Evolutionary conservation across 176 grass and related monocot species (phyloP).

Genomic region (Rhynchospora tenuis): DNA sequence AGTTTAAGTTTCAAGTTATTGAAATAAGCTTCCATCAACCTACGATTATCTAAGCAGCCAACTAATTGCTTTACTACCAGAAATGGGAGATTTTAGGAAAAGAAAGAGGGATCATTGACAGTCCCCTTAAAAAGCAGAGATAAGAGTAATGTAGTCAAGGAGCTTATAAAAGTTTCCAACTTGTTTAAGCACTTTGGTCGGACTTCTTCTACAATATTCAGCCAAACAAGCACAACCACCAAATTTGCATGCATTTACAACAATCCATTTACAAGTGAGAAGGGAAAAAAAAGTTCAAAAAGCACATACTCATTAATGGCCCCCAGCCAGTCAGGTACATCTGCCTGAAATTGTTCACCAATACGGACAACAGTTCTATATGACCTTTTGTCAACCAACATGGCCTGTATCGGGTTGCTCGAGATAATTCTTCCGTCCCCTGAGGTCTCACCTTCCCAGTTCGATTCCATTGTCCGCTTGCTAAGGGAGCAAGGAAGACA

Average conservation of each 20-base stretch:
- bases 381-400: conserved; percentile 46
- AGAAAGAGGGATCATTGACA: background rate
- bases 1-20: background rate
- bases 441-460: conserved; percentile 33
- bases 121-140: background rate
- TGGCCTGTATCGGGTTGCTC: conserved; percentile 54
- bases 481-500: conserved; percentile 54
- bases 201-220: conserved; percentile 19
- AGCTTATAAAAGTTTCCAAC: background rate
- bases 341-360: conserved; percentile 72
- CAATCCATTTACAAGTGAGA: conserved; percentile 22
- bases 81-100: background rate
- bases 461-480: conserved; percentile 37
- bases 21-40: background rate
- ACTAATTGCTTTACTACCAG: background rate
- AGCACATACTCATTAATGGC: conserved; percentile 45
- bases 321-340: conserved; percentile 73
- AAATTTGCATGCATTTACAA: conserved; percentile 22
- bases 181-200: background rate
- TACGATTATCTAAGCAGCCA: background rate
- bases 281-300: conserved; percentile 15
- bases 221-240: background rate
- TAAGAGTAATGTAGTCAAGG: background rate
- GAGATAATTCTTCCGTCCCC: background rate
- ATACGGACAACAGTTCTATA: conserved; percentile 66